A percentile compares a stretch with the other conserved stretches of the same genome.
These are phyloP conservation scores for Ascochyta lentis DNA, from an alignment of 2,329 filamentous ascomycete genomes.

Conservation along the genomic window DNA sequence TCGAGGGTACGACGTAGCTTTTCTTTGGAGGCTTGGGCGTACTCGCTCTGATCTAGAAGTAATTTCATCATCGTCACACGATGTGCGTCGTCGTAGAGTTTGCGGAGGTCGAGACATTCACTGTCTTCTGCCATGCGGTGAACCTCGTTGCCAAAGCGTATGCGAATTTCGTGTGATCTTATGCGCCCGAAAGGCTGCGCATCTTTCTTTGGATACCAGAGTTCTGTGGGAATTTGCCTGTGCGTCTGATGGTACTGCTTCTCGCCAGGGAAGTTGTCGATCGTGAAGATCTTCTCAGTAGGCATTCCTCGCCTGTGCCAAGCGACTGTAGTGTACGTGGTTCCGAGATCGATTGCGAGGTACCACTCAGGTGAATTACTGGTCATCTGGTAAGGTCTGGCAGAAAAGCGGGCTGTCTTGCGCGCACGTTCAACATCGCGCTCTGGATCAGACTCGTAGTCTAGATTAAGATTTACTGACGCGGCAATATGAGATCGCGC, in stretches of 20 bases:
- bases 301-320: not conserved
- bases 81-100: not conserved
- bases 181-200: not conserved
- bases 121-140: slow-evolving; percentile 6
- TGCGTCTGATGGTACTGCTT: not conserved
- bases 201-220: slow-evolving; percentile 8
- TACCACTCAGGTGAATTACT: not conserved
- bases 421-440: not conserved
- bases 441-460: not conserved
- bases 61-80: slow-evolving; percentile 14
- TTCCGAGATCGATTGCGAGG: slow-evolving; percentile 24
- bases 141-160: slow-evolving; percentile 16
- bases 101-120: not conserved
- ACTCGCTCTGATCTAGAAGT: slow-evolving; percentile 9
- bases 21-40: not conserved
- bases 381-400: not conserved
- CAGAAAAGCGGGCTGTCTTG: not conserved
- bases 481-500: not conserved
- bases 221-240: slow-evolving; percentile 19
- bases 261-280: slow-evolving; percentile 18
- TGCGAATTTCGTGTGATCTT: not conserved
- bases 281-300: not conserved
- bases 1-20: not conserved
- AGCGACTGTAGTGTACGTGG: slow-evolving; percentile 18
- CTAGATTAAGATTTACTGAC: not conserved